phyloP scores from a whole-genome alignment of 352 stramenopile species.

The Phytophthora boehmeriae region DNA sequence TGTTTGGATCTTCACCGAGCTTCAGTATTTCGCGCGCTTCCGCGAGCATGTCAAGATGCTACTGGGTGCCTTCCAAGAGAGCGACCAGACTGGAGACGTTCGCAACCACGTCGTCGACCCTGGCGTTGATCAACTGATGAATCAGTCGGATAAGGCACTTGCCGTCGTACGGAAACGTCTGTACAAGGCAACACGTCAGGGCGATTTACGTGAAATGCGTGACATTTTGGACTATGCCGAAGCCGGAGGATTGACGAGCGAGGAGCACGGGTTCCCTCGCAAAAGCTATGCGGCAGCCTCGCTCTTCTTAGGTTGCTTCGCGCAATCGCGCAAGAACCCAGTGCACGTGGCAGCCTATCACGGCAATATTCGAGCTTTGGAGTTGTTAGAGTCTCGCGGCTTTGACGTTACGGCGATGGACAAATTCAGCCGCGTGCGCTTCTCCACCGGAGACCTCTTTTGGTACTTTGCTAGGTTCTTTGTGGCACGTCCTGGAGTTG shows the following conservation, averaged over 20 bases:
- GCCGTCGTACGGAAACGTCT: conserved; percentile 66
- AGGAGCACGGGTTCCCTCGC: conserved; percentile 60
- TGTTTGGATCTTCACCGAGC: conserved; percentile 60
- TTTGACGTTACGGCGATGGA: conserved; percentile 74
- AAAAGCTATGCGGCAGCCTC: conserved; percentile 52
- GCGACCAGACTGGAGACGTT: conserved; percentile 76
- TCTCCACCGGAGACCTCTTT: conserved; percentile 83
- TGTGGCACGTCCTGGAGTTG: conserved; percentile 49
- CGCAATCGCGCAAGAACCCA: conserved; percentile 76
- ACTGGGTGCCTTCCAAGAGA: conserved; percentile 80
- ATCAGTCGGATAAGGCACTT: conserved; percentile 57
- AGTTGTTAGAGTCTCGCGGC: conserved; percentile 55
- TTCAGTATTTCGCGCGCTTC: conserved; percentile 77
- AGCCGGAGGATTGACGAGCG: conserved; percentile 38
- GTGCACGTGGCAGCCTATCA: conserved; percentile 80
- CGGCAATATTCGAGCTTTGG: conserved; percentile 70
- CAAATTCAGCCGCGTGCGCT: conserved; percentile 81
- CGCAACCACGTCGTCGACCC: conserved; percentile 68
- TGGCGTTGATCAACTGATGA: conserved; percentile 61
- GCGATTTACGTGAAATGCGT: conserved; percentile 68
- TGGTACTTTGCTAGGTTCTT: conserved; percentile 83
- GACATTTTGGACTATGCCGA: conserved; percentile 62
- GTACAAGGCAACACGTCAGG: conserved; percentile 73
- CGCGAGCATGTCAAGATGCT: conserved; percentile 88
- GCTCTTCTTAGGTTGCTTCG: conserved; percentile 66